Evolutionary conservation across 2,329 filamentous ascomycete species (phyloP).

Genomic region (Ceratocystis huliohia): DNA sequence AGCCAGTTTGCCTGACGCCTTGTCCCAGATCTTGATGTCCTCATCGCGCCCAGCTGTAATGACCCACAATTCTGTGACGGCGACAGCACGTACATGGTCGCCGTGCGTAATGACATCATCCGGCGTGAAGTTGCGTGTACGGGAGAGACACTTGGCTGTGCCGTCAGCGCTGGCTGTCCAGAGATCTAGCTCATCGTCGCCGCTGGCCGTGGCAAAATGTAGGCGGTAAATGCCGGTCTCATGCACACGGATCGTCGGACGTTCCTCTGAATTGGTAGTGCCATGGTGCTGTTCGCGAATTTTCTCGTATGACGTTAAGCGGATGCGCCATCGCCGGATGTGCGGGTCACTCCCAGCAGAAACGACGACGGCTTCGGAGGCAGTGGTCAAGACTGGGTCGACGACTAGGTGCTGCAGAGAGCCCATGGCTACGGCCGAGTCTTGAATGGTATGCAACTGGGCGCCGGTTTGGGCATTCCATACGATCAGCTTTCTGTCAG

Average conservation of each 20-base stretch:
- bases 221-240: conserved; percentile 84
- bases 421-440: conserved; percentile 55
- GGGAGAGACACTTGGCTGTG: conserved; percentile 65
- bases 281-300: conserved; percentile 36
- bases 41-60: conserved; percentile 85
- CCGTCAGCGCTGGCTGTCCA: conserved; percentile 94
- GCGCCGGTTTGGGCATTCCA: conserved; percentile 62
- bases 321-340: conserved; percentile 65
- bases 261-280: conserved; percentile 31
- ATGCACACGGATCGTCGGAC: conserved; percentile 57
- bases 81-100: conserved; percentile 78
- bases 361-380: conserved; percentile 47
- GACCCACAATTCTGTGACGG: conserved; percentile 62
- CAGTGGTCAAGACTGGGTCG: conserved; percentile 49
- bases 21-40: conserved; percentile 81
- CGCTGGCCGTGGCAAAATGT: conserved; percentile 45
- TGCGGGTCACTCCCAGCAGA: conserved; percentile 70
- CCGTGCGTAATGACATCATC: conserved; percentile 68
- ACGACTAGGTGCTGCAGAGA: conserved; percentile 68
- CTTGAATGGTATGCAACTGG: conserved; percentile 64
- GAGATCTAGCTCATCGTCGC: conserved; percentile 53
- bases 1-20: conserved; percentile 56
- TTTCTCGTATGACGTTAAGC: conserved; percentile 40
- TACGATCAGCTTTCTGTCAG: conserved; percentile 68
- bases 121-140: conserved; percentile 53